These are phyloP conservation scores for Podospora comata DNA, from an alignment of 495 filamentous ascomycete genomes.

Conservation along the genomic window DNA sequence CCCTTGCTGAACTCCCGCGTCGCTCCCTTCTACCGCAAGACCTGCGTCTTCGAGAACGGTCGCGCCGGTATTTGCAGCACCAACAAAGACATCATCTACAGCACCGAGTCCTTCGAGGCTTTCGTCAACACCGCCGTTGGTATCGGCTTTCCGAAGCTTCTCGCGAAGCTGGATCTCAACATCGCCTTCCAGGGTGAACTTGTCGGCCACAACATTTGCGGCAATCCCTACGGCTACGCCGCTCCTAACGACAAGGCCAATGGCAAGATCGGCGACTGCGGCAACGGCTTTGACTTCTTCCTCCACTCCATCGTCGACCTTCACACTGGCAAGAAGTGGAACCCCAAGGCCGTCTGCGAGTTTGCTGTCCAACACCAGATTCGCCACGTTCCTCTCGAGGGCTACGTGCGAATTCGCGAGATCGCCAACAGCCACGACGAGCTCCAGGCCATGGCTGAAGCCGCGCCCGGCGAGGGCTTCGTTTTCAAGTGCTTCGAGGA, in stretches of 20 bases:
- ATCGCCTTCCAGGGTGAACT: constrained; percentile 35
- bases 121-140: constrained; percentile 22
- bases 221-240: constrained; percentile 24
- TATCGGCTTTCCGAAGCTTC: constrained; percentile 14
- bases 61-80: constrained; percentile 32
- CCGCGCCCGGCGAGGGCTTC: constrained; percentile 23
- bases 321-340: constrained; percentile 13
- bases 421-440: constrained; percentile 25
- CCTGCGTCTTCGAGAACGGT: constrained; percentile 18
- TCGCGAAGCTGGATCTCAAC: constrained; percentile 4
- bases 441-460: constrained; percentile 23
- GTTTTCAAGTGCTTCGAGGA: constrained; percentile 33
- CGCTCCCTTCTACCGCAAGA: neutral
- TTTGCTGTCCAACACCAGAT: constrained; percentile 17
- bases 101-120: neutral
- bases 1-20: neutral
- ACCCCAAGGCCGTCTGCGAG: constrained; percentile 14
- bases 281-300: constrained; percentile 20
- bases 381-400: constrained; percentile 29
- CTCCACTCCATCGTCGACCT: constrained; percentile 27
- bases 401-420: constrained; percentile 20
- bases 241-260: neutral
- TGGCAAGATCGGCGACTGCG: neutral
- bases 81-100: constrained; percentile 17
- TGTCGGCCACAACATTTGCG: constrained; percentile 23